phyloP scores from a whole-genome alignment of 139 green algal species.

The Coelastrella sp. region DNA sequence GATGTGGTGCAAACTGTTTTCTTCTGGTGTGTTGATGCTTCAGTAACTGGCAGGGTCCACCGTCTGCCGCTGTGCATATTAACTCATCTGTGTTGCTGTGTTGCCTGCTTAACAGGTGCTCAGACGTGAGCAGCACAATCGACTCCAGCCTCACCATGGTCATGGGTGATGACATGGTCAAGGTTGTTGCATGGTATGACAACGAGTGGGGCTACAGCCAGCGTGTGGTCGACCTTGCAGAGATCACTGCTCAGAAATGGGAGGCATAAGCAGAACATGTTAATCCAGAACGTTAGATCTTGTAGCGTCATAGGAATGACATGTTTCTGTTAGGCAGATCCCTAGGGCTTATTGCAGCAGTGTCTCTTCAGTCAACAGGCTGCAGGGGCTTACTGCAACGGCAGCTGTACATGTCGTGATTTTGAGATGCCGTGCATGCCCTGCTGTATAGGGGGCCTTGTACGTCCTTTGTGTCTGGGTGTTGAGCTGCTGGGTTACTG shows the following conservation, averaged over 20 bases:
- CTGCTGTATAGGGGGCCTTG: not conserved
- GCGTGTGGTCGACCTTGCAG: slow-evolving; percentile 96
- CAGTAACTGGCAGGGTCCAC: too few species aligned
- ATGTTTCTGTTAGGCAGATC: not conserved
- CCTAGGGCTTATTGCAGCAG: not conserved
- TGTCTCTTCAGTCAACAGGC: not conserved
- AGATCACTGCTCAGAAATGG: slow-evolving; percentile 85
- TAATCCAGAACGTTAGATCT: not conserved
- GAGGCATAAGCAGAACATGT: slow-evolving; percentile 42
- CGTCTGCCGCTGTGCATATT: not conserved
- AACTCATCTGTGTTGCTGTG: not conserved
- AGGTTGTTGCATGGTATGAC: slow-evolving; percentile 93
- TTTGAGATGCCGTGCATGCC: not conserved
- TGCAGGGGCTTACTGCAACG: not conserved
- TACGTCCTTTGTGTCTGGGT: not conserved
- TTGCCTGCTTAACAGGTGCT: slow-evolving; percentile 58
- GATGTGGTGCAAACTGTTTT: not conserved
- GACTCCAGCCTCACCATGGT: slow-evolving; percentile 99
- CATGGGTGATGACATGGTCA: slow-evolving; percentile 99
- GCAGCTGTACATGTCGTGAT: not conserved
- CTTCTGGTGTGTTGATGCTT: too few species aligned
- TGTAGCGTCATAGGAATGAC: not conserved
- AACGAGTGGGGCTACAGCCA: slow-evolving; percentile 93
- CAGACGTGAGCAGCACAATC: slow-evolving; percentile 91
- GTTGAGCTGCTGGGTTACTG: not conserved